Conservation (phyloP, 495 filamentous ascomycete species). For the Trichoderma parareesei region DNA sequence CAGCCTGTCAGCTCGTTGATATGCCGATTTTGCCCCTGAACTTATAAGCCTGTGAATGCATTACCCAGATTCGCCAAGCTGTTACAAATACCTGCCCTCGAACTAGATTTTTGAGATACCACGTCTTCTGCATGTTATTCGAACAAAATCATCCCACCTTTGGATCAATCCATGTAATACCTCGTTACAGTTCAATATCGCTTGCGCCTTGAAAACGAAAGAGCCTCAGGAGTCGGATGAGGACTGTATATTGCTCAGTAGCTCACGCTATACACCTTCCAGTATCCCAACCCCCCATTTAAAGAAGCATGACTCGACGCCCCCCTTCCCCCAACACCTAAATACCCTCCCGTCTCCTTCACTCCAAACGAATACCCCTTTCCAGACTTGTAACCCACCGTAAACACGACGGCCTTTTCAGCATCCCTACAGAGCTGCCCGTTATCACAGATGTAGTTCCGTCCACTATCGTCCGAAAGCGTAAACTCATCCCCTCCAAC, state of each 20-base stretch:
- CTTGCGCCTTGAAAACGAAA: too few relatives aligned
- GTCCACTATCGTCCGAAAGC: not conserved
- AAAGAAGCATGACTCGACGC: not conserved
- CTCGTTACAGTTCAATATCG: too few relatives aligned
- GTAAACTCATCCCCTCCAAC: conserved; percentile 23
- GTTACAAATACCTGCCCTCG: too few relatives aligned
- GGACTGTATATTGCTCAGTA: not conserved
- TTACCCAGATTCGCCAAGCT: too few relatives aligned
- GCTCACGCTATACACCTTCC: not conserved
- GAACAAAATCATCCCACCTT: too few relatives aligned
- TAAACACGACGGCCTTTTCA: not conserved
- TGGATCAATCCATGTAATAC: too few relatives aligned
- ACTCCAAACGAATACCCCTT: not conserved
- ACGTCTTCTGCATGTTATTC: too few relatives aligned
- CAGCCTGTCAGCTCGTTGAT: too few relatives aligned
- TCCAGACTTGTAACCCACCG: not conserved
- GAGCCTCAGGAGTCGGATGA: too few relatives aligned
- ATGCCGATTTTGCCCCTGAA: too few relatives aligned
- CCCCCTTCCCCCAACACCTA: not conserved
- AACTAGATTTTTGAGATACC: too few relatives aligned
- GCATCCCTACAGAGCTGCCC: not conserved
- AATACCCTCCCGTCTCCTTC: not conserved
- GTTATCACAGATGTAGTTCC: not conserved
- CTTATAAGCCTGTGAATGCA: too few relatives aligned
- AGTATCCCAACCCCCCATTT: not conserved